phyloP scores from a whole-genome alignment of 345 rosid species.

The Citrus hindsii region DNA sequence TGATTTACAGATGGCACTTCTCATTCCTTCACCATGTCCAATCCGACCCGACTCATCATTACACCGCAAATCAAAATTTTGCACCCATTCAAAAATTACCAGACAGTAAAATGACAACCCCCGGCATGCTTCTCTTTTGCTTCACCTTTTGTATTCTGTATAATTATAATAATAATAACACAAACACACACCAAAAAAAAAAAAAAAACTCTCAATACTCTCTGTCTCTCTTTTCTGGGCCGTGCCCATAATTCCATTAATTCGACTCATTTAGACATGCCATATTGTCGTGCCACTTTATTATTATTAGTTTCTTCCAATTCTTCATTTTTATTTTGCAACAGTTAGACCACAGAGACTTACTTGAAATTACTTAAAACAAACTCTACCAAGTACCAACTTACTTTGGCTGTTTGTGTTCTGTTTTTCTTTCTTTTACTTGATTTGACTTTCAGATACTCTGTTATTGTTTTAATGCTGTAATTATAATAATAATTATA shows the following conservation, averaged over 20 bases:
- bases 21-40: not conserved
- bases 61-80: not conserved
- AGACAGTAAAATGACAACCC: slow-evolving; percentile 12
- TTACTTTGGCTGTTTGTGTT: too few species aligned
- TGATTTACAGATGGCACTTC: not conserved
- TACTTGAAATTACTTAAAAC: not conserved
- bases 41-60: slow-evolving; percentile 4
- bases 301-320: not conserved
- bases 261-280: not conserved
- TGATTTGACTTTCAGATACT: not conserved
- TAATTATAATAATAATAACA: too few species aligned
- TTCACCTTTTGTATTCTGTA: not conserved
- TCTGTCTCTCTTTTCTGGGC: not conserved
- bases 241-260: not conserved
- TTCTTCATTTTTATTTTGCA: not conserved
- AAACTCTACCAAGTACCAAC: not conserved
- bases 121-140: not conserved
- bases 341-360: not conserved
- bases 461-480: not conserved
- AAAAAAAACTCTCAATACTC: not conserved
- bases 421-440: not conserved
- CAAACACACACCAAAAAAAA: not conserved
- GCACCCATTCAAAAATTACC: not conserved
- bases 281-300: not conserved
- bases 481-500: not conserved